Conservation (phyloP, 2,329 filamentous ascomycete species). For the Zopfia rhizophila region DNA sequence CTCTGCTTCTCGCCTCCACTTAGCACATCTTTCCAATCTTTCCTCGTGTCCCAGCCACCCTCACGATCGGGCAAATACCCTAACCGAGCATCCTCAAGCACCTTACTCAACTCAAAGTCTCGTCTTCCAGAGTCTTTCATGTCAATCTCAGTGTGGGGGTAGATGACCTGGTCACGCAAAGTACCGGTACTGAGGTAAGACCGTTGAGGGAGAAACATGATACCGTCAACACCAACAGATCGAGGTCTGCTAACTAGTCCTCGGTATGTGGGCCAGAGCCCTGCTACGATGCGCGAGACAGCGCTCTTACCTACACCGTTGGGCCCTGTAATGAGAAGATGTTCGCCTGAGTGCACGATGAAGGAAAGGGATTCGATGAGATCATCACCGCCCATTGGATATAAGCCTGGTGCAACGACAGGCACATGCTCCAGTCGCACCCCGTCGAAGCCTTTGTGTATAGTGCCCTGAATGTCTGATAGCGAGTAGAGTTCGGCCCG, state of each 20-base stretch:
- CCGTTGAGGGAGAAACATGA: conserved; percentile 97
- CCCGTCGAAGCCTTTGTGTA: conserved; percentile 94
- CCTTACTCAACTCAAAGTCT: conserved; percentile 79
- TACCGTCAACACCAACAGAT: conserved; percentile 82
- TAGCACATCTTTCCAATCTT: conserved; percentile 99
- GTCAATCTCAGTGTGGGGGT: conserved; percentile 92
- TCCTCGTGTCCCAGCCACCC: conserved; percentile 94
- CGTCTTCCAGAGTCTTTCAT: conserved; percentile 84
- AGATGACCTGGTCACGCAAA: conserved; percentile 95
- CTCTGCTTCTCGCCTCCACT: conserved; percentile 97
- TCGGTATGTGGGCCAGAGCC: conserved; percentile 95
- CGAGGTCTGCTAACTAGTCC: conserved; percentile 91
- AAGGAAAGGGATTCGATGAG: conserved; percentile 89
- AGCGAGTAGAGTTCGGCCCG: conserved; percentile 86
- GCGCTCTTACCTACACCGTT: conserved; percentile 96
- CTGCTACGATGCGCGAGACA: conserved; percentile 86
- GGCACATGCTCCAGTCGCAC: conserved; percentile 93
- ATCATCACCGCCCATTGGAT: conserved; percentile 91
- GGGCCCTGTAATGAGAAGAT: conserved; percentile 91
- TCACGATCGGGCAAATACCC: conserved; percentile 92
- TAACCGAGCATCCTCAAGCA: conserved; percentile 84
- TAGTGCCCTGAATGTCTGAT: conserved; percentile 91
- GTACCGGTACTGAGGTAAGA: conserved; percentile 94
- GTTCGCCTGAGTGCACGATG: conserved; percentile 88
- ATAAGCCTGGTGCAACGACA: conserved; percentile 86